These are phyloP conservation scores for Candida patagonica DNA, from an alignment of 805 yeast species.

Conservation along the genomic window DNA sequence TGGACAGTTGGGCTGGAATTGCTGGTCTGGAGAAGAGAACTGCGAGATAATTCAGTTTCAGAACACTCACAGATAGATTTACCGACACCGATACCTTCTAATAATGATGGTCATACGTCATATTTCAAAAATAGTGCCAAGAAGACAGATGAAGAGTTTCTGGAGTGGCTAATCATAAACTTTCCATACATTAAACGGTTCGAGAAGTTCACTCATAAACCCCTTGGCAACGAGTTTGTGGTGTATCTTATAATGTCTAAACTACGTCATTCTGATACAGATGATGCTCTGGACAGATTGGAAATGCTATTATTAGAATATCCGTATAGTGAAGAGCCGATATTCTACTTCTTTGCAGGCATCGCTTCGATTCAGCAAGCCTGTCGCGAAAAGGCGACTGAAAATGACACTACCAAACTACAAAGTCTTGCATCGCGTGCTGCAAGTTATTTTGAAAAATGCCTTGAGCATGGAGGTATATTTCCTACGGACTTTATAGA, in stretches of 20 bases:
- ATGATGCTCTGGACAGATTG: conserved; percentile 14
- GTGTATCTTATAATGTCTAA: conserved; percentile 12
- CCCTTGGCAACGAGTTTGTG: conserved; percentile 10
- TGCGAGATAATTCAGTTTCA: too few species aligned
- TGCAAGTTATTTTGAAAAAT: conserved; percentile 10
- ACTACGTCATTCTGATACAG: conserved; percentile 12
- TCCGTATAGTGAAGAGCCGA: conserved; percentile 17
- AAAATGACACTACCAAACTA: background rate
- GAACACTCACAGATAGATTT: too few species aligned
- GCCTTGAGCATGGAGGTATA: conserved; percentile 16
- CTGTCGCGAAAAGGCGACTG: conserved; percentile 3
- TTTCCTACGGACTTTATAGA: conserved; percentile 15
- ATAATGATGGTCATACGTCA: conserved; percentile 10
- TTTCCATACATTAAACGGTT: conserved; percentile 8
- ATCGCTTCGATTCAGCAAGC: conserved; percentile 17
- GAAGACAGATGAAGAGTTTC: conserved; percentile 15
- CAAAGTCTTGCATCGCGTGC: conserved; percentile 7
- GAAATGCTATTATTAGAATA: conserved; percentile 15
- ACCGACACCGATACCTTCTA: background rate
- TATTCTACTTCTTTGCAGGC: conserved; percentile 13
- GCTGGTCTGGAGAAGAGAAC: conserved; percentile 15
- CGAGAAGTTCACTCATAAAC: background rate
- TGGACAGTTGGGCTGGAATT: conserved; percentile 19
- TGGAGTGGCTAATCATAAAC: conserved; percentile 19
- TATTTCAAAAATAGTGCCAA: conserved; percentile 1